Percentiles rank a stretch among this genome's conserved stretches.
phyloP scores from a whole-genome alignment of 495 filamentous ascomycete genomes.

The Xylaria intraflava region DNA sequence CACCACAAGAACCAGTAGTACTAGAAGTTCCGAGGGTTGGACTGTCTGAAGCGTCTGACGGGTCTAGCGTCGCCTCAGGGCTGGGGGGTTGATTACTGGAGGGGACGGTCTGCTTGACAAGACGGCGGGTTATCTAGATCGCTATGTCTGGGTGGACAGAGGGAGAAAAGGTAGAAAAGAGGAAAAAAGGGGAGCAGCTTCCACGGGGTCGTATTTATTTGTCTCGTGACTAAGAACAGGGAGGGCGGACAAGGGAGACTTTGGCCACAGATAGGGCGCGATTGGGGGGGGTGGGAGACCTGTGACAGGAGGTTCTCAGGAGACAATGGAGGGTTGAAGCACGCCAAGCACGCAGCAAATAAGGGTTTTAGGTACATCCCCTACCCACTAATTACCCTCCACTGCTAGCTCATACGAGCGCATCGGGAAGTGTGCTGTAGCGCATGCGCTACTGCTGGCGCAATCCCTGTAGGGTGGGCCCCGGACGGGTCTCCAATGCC shows the following conservation, averaged over 20 bases:
- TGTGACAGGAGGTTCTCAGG: not conserved
- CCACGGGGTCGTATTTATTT: constrained; percentile 29
- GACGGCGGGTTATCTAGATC: constrained; percentile 3
- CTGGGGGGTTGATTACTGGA: constrained; percentile 9
- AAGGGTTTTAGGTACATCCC: not conserved
- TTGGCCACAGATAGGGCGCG: not conserved
- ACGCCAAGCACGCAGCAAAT: constrained; percentile 6
- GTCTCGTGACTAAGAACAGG: constrained; percentile 28
- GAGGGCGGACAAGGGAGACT: constrained; percentile 26
- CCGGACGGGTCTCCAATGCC: not conserved
- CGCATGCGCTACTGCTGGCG: not conserved
- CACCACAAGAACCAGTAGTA: constrained; percentile 6
- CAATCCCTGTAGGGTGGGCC: constrained; percentile 6
- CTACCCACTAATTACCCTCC: not conserved
- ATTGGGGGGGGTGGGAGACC: not conserved
- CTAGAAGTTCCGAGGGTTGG: constrained; percentile 18
- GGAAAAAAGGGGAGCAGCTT: constrained; percentile 24
- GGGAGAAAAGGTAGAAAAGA: constrained; percentile 21
- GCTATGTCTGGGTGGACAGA: constrained; percentile 20
- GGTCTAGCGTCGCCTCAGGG: constrained; percentile 23
- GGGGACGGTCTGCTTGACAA: constrained; percentile 10
- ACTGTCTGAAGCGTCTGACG: constrained; percentile 17
- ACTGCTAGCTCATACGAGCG: constrained; percentile 7
- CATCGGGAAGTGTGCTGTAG: constrained; percentile 2
- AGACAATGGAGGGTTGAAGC: constrained; percentile 7